Conservation (phyloP, 345 rosid genomes). For the Brassica incana region DNA sequence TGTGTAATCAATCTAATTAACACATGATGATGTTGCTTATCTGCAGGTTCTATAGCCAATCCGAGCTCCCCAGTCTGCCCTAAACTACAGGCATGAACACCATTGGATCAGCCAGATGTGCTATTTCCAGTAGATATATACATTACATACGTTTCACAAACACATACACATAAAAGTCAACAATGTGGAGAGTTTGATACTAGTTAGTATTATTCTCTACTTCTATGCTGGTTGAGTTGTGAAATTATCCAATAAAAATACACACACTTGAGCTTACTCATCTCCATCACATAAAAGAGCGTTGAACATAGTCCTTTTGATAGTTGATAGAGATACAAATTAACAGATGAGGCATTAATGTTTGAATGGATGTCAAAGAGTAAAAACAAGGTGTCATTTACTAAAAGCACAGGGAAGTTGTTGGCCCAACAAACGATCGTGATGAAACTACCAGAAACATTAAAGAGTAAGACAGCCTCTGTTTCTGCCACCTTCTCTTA, state of each 20-base stretch:
- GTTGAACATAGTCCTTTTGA: background rate
- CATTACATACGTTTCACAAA: conserved; percentile 19
- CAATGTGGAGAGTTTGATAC: conserved; percentile 17
- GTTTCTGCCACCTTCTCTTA: too few relatives aligned
- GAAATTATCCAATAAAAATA: conserved; percentile 10
- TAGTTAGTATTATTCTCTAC: background rate
- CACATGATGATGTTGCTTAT: conserved; percentile 4
- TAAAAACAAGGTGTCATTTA: conserved; percentile 26
- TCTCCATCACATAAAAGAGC: background rate
- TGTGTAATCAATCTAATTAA: background rate
- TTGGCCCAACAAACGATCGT: conserved; percentile 32
- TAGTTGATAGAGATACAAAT: background rate
- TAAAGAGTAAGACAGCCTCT: too few relatives aligned
- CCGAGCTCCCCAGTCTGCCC: conserved; percentile 42
- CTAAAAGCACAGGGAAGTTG: conserved; percentile 32
- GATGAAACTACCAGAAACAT: conserved; percentile 11
- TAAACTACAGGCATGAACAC: conserved; percentile 36
- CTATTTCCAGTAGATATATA: background rate
- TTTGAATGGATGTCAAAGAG: background rate
- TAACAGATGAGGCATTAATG: conserved; percentile 25
- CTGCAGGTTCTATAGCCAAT: conserved; percentile 42
- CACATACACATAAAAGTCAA: conserved; percentile 14
- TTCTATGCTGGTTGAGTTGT: conserved; percentile 3
- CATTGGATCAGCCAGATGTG: conserved; percentile 10
- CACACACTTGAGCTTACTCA: conserved; percentile 10